Evolutionary conservation across 352 stramenopile genomes (phyloP).

Genomic region (Globisporangium rhizosaccharum): DNA sequence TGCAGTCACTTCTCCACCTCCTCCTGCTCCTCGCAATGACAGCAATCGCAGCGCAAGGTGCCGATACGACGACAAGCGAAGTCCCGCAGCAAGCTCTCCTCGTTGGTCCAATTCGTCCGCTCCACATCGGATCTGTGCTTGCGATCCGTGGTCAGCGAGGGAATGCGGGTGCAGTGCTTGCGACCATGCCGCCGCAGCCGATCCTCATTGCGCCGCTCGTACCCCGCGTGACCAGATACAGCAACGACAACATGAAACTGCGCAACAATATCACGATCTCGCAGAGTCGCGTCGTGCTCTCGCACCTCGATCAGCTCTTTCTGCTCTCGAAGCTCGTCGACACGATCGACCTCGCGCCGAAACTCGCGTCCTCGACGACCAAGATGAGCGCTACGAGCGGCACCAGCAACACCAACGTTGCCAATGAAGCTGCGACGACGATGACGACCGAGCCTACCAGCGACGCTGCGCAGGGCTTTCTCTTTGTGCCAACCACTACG

Average conservation of each 20-base stretch:
- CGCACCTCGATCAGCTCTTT: conserved; percentile 9
- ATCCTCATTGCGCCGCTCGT: background rate
- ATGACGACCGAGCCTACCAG: background rate
- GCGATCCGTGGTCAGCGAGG: no score
- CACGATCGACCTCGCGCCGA: conserved; percentile 10
- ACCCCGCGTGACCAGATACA: conserved; percentile 1
- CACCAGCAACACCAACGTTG: background rate
- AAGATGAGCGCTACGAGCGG: background rate
- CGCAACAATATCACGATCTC: conserved; percentile 15
- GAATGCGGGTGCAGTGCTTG: background rate
- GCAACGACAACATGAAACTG: background rate
- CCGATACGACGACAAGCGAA: no score
- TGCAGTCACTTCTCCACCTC: no score
- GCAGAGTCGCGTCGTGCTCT: conserved; percentile 12
- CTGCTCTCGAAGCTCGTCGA: conserved; percentile 9
- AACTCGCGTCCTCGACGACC: background rate
- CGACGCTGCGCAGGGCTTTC: conserved; percentile 1
- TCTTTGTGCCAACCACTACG: conserved; percentile 3
- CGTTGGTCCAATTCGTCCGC: no score
- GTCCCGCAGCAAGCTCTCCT: no score
- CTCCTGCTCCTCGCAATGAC: no score
- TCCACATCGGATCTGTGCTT: no score
- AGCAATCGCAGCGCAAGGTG: no score
- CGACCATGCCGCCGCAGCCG: background rate
- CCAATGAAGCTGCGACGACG: background rate